Conservation (phyloP, 2,329 filamentous ascomycete species). For the Hymenoscyphus albidus region DNA sequence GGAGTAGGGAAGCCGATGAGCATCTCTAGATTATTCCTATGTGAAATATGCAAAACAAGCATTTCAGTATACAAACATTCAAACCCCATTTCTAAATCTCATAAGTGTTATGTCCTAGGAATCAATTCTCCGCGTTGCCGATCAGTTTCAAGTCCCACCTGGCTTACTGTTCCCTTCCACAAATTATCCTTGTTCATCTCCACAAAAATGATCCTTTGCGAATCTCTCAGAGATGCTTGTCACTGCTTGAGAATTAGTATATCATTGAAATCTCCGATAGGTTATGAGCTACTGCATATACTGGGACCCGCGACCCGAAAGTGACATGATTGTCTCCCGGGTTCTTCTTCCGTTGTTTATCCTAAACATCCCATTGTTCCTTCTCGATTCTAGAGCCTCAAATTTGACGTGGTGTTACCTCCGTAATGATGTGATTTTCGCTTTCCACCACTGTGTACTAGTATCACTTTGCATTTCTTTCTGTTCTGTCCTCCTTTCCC, state of each 20-base stretch:
- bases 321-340: neutral
- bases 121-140: neutral
- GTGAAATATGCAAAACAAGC: too few relatives aligned
- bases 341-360: neutral
- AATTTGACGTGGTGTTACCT: neutral
- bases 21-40: too few relatives aligned
- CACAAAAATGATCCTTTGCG: neutral
- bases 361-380: neutral
- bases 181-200: slow-evolving; percentile 1
- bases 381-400: neutral
- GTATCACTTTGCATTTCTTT: neutral
- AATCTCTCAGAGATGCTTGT: neutral
- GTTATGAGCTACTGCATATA: neutral
- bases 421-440: neutral
- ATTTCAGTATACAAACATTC: too few relatives aligned
- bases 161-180: neutral
- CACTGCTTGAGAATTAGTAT: neutral
- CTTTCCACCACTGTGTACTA: neutral
- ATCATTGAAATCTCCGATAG: neutral
- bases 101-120: neutral
- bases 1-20: too few relatives aligned
- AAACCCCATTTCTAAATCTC: neutral
- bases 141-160: neutral
- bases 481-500: neutral
- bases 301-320: neutral